phyloP scores from a whole-genome alignment of 2,329 filamentous ascomycete species.

The Pseudocercospora musae region DNA sequence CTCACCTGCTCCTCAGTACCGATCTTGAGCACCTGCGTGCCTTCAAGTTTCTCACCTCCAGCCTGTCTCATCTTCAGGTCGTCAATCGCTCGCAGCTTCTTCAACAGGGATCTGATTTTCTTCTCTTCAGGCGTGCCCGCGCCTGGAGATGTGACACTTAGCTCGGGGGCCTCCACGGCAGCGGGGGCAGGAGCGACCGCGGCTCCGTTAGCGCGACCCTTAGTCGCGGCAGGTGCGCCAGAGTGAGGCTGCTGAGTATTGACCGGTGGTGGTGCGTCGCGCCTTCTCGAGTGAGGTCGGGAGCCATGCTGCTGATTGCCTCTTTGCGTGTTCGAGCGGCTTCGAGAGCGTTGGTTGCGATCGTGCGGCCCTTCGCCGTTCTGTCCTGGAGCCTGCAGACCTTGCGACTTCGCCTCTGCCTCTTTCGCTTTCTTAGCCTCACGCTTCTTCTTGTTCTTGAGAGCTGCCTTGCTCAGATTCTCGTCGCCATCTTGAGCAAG shows the following conservation, averaged over 20 bases:
- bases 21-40: conserved; percentile 98
- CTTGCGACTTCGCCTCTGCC: conserved; percentile 59
- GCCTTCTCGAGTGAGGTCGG: conserved; percentile 26
- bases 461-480: conserved; percentile 73
- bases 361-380: conserved; percentile 38
- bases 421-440: conserved; percentile 89
- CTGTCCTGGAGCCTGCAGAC: conserved; percentile 44
- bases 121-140: conserved; percentile 75
- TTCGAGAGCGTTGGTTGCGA: conserved; percentile 32
- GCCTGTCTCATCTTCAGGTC: conserved; percentile 96
- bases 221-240: conserved; percentile 34
- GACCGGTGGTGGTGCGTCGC: conserved; percentile 27
- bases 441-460: conserved; percentile 99
- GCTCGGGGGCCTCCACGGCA: conserved; percentile 38
- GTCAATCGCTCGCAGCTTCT: conserved; percentile 97
- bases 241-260: conserved; percentile 28
- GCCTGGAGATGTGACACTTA: conserved; percentile 54
- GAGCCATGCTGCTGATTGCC: conserved; percentile 18
- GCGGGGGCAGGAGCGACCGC: conserved; percentile 10
- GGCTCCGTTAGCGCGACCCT: conserved; percentile 16
- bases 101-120: conserved; percentile 88
- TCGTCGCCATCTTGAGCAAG: conserved; percentile 67
- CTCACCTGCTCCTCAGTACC: conserved; percentile 79
- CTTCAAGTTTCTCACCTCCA: conserved; percentile 92
- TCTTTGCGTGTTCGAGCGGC: conserved; percentile 30